These are phyloP conservation scores for Pythium diclinum DNA, from an alignment of 352 stramenopile genomes.

Conservation along the genomic window DNA sequence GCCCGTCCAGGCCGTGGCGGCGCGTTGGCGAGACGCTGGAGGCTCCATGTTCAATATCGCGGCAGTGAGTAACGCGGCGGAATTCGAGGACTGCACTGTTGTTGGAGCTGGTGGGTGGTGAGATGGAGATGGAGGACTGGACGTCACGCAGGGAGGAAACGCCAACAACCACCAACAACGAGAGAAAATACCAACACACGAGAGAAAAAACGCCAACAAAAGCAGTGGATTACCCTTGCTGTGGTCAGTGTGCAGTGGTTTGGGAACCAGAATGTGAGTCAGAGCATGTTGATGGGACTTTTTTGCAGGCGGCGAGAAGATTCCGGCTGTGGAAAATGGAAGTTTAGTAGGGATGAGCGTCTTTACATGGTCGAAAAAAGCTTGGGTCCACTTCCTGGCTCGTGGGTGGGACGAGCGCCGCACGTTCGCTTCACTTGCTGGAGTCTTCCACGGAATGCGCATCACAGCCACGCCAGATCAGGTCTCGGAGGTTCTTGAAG, in stretches of 20 bases:
- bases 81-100: background rate
- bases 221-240: background rate
- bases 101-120: background rate
- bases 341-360: background rate
- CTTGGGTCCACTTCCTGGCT: background rate
- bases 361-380: background rate
- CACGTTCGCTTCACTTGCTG: slow-evolving; percentile 3
- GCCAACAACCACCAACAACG: background rate
- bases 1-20: slow-evolving; percentile 9
- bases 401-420: background rate
- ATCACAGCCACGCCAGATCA: slow-evolving; percentile 14
- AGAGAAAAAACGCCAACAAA: background rate
- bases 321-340: slow-evolving; percentile 1
- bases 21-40: slow-evolving; percentile 8
- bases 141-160: background rate
- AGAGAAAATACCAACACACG: background rate
- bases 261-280: slow-evolving; percentile 2
- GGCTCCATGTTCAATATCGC: slow-evolving; percentile 12
- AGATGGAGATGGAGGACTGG: background rate
- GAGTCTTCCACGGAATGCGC: background rate
- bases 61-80: slow-evolving; percentile 2
- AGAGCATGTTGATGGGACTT: background rate
- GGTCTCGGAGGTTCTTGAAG: slow-evolving; percentile 20
- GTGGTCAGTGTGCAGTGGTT: background rate
- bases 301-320: slow-evolving; percentile 1